Evolutionary conservation across 2,329 filamentous ascomycete genomes (phyloP).

Genomic region (Cordyceps javanica): DNA sequence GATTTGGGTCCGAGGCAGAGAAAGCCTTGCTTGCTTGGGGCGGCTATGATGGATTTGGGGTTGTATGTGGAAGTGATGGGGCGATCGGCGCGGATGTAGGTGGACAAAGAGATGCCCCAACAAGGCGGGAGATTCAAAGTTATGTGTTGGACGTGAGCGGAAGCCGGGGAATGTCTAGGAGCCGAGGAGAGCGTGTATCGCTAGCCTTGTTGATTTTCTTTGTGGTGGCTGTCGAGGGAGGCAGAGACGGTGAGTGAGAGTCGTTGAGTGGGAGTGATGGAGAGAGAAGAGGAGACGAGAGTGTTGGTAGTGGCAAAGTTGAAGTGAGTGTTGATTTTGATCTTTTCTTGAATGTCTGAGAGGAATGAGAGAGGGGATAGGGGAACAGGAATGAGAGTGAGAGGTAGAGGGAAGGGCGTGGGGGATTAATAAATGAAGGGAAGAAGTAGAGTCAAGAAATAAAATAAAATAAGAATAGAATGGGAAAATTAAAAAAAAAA

Average conservation of each 20-base stretch:
- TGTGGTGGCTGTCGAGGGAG: not conserved
- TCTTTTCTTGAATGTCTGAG: no score
- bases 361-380: no score
- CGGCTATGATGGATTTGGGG: not conserved
- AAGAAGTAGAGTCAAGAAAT: not conserved
- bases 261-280: no score
- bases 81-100: constrained; percentile 4
- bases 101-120: not conserved
- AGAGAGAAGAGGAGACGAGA: not conserved
- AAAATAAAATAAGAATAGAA: not conserved
- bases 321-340: no score
- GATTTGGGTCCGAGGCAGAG: constrained; percentile 11
- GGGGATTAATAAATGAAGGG: not conserved
- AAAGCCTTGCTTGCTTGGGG: not conserved
- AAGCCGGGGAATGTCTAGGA: not conserved
- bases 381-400: not conserved
- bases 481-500: not conserved
- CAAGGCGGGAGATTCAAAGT: not conserved
- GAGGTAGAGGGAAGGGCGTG: not conserved
- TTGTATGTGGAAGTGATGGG: constrained; percentile 2
- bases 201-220: not conserved
- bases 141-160: not conserved
- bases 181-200: not conserved
- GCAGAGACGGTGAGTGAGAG: no score
- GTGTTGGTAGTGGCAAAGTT: not conserved